A percentile compares a stretch with the other conserved stretches of the same genome.
Conservation (phyloP, 2,329 filamentous ascomycete genomes). For the Fusarium napiforme region DNA sequence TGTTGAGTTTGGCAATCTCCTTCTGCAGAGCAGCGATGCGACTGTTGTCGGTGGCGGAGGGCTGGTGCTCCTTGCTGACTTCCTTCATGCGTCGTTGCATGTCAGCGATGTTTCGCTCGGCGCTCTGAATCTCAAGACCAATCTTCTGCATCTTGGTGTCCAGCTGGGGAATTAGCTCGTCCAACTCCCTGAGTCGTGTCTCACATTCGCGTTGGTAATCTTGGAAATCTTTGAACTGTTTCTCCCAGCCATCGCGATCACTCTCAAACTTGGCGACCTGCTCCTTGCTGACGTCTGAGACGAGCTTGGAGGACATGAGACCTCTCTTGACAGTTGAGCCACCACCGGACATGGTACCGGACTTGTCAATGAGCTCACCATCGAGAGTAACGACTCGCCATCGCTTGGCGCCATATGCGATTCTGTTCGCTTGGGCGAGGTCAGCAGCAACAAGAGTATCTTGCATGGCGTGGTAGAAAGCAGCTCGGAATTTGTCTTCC, state of each 20-base stretch:
- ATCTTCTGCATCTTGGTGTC: slow-evolving; percentile 95
- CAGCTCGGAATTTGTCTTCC: slow-evolving; percentile 85
- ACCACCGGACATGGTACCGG: slow-evolving; percentile 98
- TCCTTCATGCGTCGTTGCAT: slow-evolving; percentile 87
- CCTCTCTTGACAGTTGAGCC: slow-evolving; percentile 90
- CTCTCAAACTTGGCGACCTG: slow-evolving; percentile 87
- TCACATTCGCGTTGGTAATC: slow-evolving; percentile 86
- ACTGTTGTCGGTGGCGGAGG: slow-evolving; percentile 81
- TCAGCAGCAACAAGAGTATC: slow-evolving; percentile 95
- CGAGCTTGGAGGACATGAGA: slow-evolving; percentile 95
- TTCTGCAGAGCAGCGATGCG: slow-evolving; percentile 79
- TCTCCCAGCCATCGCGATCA: slow-evolving; percentile 85
- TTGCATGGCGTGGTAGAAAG: slow-evolving; percentile 95
- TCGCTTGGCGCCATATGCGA: slow-evolving; percentile 91
- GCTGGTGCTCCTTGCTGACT: slow-evolving; percentile 81
- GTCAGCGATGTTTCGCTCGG: slow-evolving; percentile 84
- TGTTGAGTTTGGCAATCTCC: slow-evolving; percentile 78
- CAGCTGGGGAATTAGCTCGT: slow-evolving; percentile 81
- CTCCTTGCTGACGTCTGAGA: slow-evolving; percentile 87
- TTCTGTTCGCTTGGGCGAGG: slow-evolving; percentile 94
- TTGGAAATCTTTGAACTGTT: slow-evolving; percentile 84
- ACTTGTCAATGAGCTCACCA: slow-evolving; percentile 96
- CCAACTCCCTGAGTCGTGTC: slow-evolving; percentile 74
- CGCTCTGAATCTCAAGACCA: slow-evolving; percentile 86
- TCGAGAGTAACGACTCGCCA: slow-evolving; percentile 98